Evolutionary conservation across 192 early-diverging fungal species (phyloP), one percentile per base, ranked within the genome.

Genomic region (Chytriomyces sp.): DNA sequence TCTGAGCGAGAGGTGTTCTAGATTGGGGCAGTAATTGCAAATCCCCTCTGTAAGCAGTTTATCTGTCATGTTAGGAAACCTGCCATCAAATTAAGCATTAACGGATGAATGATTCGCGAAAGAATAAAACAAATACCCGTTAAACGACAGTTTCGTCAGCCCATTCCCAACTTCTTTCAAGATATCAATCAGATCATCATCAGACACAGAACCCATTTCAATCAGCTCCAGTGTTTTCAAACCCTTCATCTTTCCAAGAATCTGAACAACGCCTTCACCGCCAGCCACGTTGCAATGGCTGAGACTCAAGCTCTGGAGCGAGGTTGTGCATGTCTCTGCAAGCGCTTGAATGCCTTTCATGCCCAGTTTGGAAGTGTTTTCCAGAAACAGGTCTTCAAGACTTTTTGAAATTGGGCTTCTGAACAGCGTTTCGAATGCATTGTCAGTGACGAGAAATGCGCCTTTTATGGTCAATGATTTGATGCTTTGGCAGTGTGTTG

Each of bases 361-460:
- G 16, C 62, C 49, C 5, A 86, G 67, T 57, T 86, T 84, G 23
- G 85, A 82, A 5, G 82, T 81, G 67, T 82, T 72, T 69, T 78
- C 67, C 23, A 86, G 79, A 9, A 16, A n/a, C 18, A 86, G 69
- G 0, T 77, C 46, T 45, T 7, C 6, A 45, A 97, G 83, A 48
- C 47, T 75, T n/a, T 47, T 18, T 10, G 61, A 13, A 26, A 66
- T 8, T 20, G 45, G 23, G 28, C 86, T 78, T 0, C 70, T 43
- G 78, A 97, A 92, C 45, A 94, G 83, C 10, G 66, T 65, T 9
- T 81, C 85, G 79, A 89, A 97, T 24, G 83, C 83, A 0, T 24
- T 26, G 53, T 91, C 88, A 2, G 82, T 86, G 2, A 93, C 84
- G 47, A 94, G 83, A 50, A 93, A 93, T 0, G 92, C 89, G 0